phyloP scores from a whole-genome alignment of 2,329 filamentous ascomycete species.

The Arthrinium phaeospermum region DNA sequence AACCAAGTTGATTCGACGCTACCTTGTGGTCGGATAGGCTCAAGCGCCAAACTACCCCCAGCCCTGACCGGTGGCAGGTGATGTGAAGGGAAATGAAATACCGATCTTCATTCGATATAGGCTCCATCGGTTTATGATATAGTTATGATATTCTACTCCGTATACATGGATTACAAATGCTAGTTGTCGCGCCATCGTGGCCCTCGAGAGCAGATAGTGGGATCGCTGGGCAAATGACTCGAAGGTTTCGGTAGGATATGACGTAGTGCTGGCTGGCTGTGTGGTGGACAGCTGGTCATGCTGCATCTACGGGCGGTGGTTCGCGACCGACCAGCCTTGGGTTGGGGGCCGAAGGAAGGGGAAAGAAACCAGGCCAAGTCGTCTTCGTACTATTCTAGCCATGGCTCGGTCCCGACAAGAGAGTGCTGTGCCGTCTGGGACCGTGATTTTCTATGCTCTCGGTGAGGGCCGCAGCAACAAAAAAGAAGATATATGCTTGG shows the following conservation, averaged over 20 bases:
- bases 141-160: neutral
- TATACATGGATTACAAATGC: neutral
- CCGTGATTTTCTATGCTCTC: neutral
- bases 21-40: too few relatives aligned
- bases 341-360: neutral
- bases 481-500: neutral
- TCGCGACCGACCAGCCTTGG: neutral
- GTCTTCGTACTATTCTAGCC: neutral
- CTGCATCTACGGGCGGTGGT: neutral
- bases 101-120: neutral
- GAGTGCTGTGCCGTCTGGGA: too few relatives aligned
- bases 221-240: neutral
- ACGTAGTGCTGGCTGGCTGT: neutral
- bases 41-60: neutral
- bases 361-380: neutral
- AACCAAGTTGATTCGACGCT: too few relatives aligned
- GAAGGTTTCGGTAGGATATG: neutral
- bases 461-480: neutral
- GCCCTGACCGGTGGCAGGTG: constrained; percentile 6
- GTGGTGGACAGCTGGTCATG: neutral
- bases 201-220: neutral
- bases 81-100: neutral
- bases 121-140: neutral
- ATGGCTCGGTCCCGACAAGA: neutral
- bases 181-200: neutral